A percentile compares a stretch with the other conserved stretches of the same genome.
Evolutionary conservation across 177 flowering plant genomes (phyloP).

Genomic region (Vitis hybrid): DNA sequence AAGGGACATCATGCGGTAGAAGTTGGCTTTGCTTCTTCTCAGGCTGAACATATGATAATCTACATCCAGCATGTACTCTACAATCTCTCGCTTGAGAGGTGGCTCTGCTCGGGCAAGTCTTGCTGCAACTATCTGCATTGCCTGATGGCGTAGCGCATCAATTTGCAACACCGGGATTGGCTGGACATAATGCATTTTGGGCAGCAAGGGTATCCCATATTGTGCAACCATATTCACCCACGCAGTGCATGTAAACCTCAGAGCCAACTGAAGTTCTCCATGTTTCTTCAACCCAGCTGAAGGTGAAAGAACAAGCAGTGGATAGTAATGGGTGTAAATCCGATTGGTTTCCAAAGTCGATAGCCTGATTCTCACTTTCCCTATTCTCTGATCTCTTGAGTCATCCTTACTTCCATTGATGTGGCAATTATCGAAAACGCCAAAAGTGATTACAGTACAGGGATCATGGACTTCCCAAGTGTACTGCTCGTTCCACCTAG

Average conservation of each 20-base stretch:
- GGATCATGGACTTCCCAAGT: constrained; percentile 95
- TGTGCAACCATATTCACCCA: constrained; percentile 84
- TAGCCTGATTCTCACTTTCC: constrained; percentile 82
- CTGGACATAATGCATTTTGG: constrained; percentile 84
- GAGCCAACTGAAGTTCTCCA: constrained; percentile 82
- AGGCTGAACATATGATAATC: constrained; percentile 80
- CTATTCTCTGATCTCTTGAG: constrained; percentile 65
- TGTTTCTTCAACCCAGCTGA: constrained; percentile 62
- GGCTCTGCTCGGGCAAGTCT: constrained; percentile 82
- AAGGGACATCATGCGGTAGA: constrained; percentile 61
- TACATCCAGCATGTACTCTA: constrained; percentile 90
- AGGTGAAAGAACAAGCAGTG: constrained; percentile 54
- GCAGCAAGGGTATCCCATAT: constrained; percentile 78
- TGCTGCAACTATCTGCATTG: constrained; percentile 74
- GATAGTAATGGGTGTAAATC: constrained; percentile 73
- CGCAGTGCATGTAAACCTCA: constrained; percentile 81
- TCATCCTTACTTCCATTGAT: constrained; percentile 50
- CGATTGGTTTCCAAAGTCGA: constrained; percentile 78
- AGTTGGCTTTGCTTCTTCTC: constrained; percentile 83
- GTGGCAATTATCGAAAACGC: constrained; percentile 82
- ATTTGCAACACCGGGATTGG: constrained; percentile 65
- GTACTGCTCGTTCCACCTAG: constrained; percentile 94
- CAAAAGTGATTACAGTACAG: constrained; percentile 92
- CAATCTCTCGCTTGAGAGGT: constrained; percentile 69
- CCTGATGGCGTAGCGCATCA: constrained; percentile 72